Evolutionary conservation across 768 basidiomycete genomes (phyloP).

Genomic region (Cystobasidium onofrii): DNA sequence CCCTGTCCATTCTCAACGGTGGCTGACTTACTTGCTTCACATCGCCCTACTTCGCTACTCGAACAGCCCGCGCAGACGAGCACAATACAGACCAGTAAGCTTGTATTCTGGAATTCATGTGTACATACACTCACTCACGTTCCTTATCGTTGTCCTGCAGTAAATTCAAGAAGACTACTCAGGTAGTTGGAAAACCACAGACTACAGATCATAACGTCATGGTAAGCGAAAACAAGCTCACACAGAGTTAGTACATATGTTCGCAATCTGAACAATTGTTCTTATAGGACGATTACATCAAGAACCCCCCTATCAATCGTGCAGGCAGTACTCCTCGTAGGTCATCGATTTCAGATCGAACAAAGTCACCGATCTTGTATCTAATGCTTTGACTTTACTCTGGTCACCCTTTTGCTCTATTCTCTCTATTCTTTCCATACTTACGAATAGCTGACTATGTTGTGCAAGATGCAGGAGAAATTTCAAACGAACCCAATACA

Average conservation of each 20-base stretch:
- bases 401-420: no score
- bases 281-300: constrained; percentile 24
- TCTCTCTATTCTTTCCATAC: no score
- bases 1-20: not conserved
- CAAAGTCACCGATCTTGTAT: no score
- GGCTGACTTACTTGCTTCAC: not conserved
- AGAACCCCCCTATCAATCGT: constrained; percentile 24
- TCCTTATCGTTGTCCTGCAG: not conserved
- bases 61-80: not conserved
- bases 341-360: not conserved
- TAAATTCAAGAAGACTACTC: constrained; percentile 31
- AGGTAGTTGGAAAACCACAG: constrained; percentile 25
- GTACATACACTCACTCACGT: not conserved
- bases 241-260: no score
- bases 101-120: not conserved
- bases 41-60: not conserved
- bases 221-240: no score
- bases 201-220: constrained; percentile 14
- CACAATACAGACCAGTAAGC: not conserved
- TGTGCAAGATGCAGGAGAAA: not conserved
- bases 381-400: no score
- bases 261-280: no score
- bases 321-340: not conserved
- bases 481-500: not conserved
- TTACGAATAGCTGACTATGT: not conserved